Conservation (phyloP, 768 basidiomycete species). For the Hygrophorus pudorinus region DNA sequence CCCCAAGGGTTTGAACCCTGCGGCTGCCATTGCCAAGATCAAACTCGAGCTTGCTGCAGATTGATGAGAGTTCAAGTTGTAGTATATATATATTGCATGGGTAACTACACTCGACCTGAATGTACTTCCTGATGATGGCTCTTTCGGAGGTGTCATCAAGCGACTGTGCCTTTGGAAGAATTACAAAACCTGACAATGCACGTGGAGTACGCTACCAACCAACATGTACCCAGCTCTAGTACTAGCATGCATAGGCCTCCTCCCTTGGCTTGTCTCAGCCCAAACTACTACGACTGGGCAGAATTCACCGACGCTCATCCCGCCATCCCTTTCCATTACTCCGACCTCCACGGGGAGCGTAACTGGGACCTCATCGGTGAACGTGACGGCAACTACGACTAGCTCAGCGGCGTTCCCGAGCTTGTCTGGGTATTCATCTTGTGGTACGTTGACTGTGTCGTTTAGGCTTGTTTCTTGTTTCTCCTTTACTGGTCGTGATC, state of each 20-base stretch:
- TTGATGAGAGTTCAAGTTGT: conserved; percentile 18
- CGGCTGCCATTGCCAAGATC: conserved; percentile 85
- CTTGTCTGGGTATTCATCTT: conserved; percentile 26
- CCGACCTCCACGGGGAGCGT: not conserved
- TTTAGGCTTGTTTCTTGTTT: no score
- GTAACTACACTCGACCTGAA: no score
- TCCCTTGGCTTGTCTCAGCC: no score
- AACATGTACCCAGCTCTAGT: no score
- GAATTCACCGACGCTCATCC: no score
- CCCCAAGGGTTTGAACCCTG: conserved; percentile 93
- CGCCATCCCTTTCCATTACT: not conserved
- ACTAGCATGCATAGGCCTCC: no score
- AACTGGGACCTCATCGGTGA: conserved; percentile 3
- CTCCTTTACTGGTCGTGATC: not conserved
- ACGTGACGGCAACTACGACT: conserved; percentile 13
- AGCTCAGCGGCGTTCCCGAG: conserved; percentile 27
- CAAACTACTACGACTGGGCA: no score
- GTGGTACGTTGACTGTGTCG: conserved; percentile 21
- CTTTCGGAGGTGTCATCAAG: no score
- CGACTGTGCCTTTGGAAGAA: no score
- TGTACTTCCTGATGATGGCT: no score
- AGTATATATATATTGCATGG: not conserved
- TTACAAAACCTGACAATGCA: no score
- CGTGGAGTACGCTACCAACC: no score
- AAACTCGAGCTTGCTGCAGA: conserved; percentile 82